Evolutionary conservation across 768 basidiomycete genomes (phyloP).

Genomic region (Cystofilobasidium capitatum): DNA sequence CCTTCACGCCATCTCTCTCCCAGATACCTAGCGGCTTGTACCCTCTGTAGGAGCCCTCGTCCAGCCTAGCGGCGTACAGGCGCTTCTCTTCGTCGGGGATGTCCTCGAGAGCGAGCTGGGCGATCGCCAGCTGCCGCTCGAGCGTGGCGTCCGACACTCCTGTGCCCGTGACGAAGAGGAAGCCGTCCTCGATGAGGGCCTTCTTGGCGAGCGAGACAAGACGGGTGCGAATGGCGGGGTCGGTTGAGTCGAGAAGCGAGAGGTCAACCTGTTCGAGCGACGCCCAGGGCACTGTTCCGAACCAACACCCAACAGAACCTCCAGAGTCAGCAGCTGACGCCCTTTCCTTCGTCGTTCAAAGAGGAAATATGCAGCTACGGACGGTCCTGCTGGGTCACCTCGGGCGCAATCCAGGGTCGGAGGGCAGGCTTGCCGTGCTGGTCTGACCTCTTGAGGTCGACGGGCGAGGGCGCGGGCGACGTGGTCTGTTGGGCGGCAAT

Average conservation of each 20-base stretch:
- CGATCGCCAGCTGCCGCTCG: constrained; percentile 32
- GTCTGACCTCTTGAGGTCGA: not conserved
- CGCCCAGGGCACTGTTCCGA: constrained; percentile 24
- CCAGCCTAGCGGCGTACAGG: constrained; percentile 28
- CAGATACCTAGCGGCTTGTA: constrained; percentile 31
- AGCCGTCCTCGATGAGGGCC: constrained; percentile 30
- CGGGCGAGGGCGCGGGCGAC: too few species aligned
- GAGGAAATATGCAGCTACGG: too few species aligned
- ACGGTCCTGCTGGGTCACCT: not conserved
- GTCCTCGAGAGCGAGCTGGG: constrained; percentile 28
- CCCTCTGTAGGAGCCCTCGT: constrained; percentile 28
- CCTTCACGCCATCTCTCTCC: constrained; percentile 30
- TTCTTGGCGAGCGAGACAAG: constrained; percentile 29
- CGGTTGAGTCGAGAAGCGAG: constrained; percentile 25
- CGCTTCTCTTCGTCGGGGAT: constrained; percentile 28
- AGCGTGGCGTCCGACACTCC: constrained; percentile 31
- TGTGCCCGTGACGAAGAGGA: constrained; percentile 31
- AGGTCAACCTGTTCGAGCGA: constrained; percentile 31
- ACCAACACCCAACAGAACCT: constrained; percentile 10
- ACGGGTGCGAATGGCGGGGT: constrained; percentile 20
- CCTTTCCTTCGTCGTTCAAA: too few species aligned
- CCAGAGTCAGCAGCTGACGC: too few species aligned
- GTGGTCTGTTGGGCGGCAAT: too few species aligned
- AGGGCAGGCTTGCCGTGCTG: not conserved
- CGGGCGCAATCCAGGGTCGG: not conserved